Evolutionary conservation across 169 alveolate genomes (phyloP), one percentile per base, ranked within the genome.

Genomic region (Eimeria tenella): DNA sequence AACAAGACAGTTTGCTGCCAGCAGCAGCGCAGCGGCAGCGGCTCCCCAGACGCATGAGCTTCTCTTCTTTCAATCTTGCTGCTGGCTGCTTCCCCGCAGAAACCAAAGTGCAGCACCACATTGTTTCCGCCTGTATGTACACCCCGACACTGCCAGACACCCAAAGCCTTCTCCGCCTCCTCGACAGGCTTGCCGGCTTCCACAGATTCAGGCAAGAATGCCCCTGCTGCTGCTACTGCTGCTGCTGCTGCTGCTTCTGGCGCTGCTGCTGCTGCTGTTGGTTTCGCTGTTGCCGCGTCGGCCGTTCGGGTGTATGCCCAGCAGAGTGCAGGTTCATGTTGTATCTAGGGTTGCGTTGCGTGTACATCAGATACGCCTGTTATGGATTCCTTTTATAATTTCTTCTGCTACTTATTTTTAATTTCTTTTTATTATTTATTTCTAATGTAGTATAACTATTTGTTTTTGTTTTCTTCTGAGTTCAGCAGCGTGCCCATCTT

Each of bases 401-500:
- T 2, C 42, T 31, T 31, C 2, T 31, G 2, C 2, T 31, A 31
- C 2, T 31, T 31, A 31, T 31, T 31, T 31, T 31, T 31, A 31
- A 31, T 31, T 31, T 31, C 42, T 31, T 31, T 31, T 31, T 31
- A 31, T 31, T 31, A 2, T 31, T 31, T 31, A 31, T 31, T 31
- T 31, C n/a, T 31, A 31, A 31, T 31, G 0, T 10, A 0, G 1
- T 58, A 1, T 58, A 1, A 17, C 68, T 17, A 17, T 13, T 58
- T 58, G 3, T 10, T 10, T 0, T 10, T 58, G 68, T 58, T 10
- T 10, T 58, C 21, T 17, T 58, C 68, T 58, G 68, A 10, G 68
- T 17, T 58, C 77, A 68, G 77, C n/a, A 68, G 77, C 31, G 77
- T 68, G n/a, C 77, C 77, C 31, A n/a, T 68, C 31, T 15, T 68